phyloP scores from a whole-genome alignment of 106 monocot genomes.

The Phalaenopsis aphrodite region DNA sequence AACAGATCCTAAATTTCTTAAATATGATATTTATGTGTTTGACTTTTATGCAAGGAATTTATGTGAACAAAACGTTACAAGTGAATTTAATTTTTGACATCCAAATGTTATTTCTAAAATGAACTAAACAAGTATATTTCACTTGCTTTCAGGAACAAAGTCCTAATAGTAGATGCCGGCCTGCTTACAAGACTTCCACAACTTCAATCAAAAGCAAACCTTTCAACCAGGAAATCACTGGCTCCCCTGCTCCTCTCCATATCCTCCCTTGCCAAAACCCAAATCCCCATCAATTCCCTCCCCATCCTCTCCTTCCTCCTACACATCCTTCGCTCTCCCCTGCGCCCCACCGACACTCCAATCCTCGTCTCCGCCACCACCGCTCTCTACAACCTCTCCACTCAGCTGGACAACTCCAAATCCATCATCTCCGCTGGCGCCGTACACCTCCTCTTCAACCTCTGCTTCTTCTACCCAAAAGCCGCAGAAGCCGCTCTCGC shows the following conservation, averaged over 20 bases:
- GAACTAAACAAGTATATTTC: no score
- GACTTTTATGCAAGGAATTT: no score
- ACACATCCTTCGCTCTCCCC: conserved; percentile 14
- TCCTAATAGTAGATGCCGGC: conserved; percentile 55
- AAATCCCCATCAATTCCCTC: conserved; percentile 16
- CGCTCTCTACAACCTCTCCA: conserved; percentile 53
- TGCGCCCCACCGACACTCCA: neutral
- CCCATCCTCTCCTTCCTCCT: conserved; percentile 45
- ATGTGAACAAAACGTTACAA: no score
- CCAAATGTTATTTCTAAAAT: no score
- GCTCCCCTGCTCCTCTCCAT: conserved; percentile 51
- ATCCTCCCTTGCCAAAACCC: conserved; percentile 51
- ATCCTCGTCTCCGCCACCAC: conserved; percentile 26
- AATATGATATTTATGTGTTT: no score
- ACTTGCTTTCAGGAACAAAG: conserved; percentile 50
- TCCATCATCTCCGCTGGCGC: conserved; percentile 29
- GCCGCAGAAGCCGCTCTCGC: conserved; percentile 31
- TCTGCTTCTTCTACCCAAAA: conserved; percentile 8
- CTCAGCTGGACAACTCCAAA: conserved; percentile 42
- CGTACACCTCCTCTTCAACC: conserved; percentile 28
- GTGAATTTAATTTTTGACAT: no score
- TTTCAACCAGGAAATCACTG: conserved; percentile 13
- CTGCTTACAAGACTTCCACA: conserved; percentile 38
- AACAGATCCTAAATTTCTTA: no score
- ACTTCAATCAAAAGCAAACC: conserved; percentile 5